phyloP scores from a whole-genome alignment of 306 rosid genomes.

The Cucurbita moschata region DNA sequence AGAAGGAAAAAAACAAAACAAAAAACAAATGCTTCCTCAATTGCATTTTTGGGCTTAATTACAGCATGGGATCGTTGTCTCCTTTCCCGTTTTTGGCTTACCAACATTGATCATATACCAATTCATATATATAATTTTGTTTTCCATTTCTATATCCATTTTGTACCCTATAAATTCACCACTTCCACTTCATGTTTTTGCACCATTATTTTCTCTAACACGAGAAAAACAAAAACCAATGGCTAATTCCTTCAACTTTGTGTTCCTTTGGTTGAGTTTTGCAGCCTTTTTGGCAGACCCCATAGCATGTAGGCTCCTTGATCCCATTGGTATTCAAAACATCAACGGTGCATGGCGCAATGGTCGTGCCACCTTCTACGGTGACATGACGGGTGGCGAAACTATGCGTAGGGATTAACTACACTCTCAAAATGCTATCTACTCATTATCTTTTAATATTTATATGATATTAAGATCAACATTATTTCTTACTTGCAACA shows the following conservation, averaged over 20 bases:
- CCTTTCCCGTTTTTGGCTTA: background rate
- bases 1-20: no score
- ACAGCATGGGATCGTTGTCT: background rate
- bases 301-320: background rate
- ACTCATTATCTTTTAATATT: no score
- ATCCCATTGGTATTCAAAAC: background rate
- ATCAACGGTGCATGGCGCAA: conserved; percentile 16
- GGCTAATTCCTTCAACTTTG: background rate
- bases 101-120: background rate
- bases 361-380: conserved; percentile 69
- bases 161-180: background rate
- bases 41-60: background rate
- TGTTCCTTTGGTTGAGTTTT: background rate
- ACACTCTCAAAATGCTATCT: background rate
- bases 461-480: no score
- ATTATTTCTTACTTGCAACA: background rate
- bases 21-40: no score
- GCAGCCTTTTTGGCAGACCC: conserved; percentile 15
- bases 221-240: background rate
- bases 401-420: conserved; percentile 53
- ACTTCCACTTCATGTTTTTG: no score
- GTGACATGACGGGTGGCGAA: conserved; percentile 36
- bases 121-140: no score
- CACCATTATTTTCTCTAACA: no score
- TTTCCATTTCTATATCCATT: no score